Base-by-base conservation (phyloP, 768 basidiomycete species). In the Dictyophora rubrovolvata region DNA sequence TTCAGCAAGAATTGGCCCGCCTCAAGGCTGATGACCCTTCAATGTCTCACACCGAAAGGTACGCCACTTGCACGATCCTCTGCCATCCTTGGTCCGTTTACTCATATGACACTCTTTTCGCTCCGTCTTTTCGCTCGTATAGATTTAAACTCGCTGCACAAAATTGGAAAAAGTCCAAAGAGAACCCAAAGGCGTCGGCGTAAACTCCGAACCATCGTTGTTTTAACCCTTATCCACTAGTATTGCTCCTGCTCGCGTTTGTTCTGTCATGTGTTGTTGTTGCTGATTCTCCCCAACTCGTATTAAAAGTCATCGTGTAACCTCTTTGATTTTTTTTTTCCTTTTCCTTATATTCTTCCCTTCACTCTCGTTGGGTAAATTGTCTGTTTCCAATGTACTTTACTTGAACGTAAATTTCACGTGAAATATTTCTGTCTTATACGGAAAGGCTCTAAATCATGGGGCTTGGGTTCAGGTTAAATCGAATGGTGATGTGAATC, bases 1-100 rank as follows among this genome's bases (percentile, higher is more conserved):
- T 89, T 86, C 82, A 87, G 77, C 74, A 78, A 20, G 87, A 89
- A 69, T 83, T 89, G 77, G 83, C 84, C 35, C 84, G 86, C 59
- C 76, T 90, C 69, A 89, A 87, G 75, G 84, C 86, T 65, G 74
- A 80, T 17, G 79, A 89, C 63, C 88, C 88, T 34, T 79, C 84
- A 56, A 79, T 88, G 66, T 66, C 77, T 34, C 88, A 89, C 72
- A 82, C 82, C 68, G 86, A 88, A 61, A 78, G 88, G 87, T 89
- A 68, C 64, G 76, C 62, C 28, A 28, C 28, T 3, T 28, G 48
- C 37, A 20, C 49, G 1, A 23, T 48, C 1, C 51, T 20, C 60
- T 14, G 34, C 17, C 14, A 9, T 35, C 33, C n/a, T 12, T 61
- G 9, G 2, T 42, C 47, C 20, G 28, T 21, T 17, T 11, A 53